Evolutionary conservation across 2,329 filamentous ascomycete species (phyloP), one percentile per base, ranked within the genome.

Genomic region (Thermothelomyces thermophilus): DNA sequence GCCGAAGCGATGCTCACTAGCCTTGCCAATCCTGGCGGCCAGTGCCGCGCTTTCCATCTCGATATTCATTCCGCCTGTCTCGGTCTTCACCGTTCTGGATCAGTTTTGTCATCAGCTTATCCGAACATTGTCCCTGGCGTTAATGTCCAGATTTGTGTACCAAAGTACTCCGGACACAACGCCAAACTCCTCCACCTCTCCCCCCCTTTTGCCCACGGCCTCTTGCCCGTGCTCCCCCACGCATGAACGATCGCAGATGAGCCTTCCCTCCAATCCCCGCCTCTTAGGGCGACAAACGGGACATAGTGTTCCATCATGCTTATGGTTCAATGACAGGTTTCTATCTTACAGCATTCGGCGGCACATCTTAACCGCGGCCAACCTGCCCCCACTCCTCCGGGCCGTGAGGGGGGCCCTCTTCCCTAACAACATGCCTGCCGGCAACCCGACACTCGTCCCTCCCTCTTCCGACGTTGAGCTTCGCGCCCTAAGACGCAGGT

Each of bases 381-480:
- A 79, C 58, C 73, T 90, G 49, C 82, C 86, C 64, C 73, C 74
- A 64, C 68, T 87, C 58, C 77, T 91, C 61, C 80, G 82, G 64
- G 78, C 82, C 58, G 75, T 87, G 62, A 86, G 93, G 64, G 81
- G 79, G 61, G 80, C 86, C 53, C 73, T 97, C 49, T 97, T 96
- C 66, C 91, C 93, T 58, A 86, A 88, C 69, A 94, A 94, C 68
- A 75, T 80, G 60, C 83, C 85, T 26, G 45, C 48, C 54, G 84
- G 83, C 52, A 77, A 80, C 57, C 73, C 82, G 60, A 75, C 77
- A 52, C 70, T 83, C 57, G 69, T 75, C 46, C 76, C 84, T 45
- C 81, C 83, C 52, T 73, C 74, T 42, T 76, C 76, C 55, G 74
- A 82, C 48, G 73, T 79, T 60, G 77, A 81, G 61, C 71, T 81